Base-by-base conservation (phyloP, 352 stramenopile genomes). In the Poterioochromonas sp. region DNA sequence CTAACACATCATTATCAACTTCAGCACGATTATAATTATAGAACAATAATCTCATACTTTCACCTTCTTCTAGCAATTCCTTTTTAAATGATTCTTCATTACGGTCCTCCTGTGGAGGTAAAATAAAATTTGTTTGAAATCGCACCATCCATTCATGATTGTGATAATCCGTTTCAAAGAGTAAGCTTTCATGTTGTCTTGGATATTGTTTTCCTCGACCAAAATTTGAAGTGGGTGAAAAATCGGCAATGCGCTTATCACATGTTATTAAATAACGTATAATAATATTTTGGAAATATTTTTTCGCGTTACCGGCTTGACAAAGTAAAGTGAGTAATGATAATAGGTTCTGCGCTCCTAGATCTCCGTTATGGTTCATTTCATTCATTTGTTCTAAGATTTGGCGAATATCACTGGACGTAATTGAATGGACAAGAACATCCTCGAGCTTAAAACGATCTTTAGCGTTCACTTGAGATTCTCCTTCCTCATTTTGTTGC, bases 271-370 rank as follows among this genome's bases (percentile, higher is more conserved):
- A 26, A 15, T 26, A 26, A 58, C 47, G 47, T 26, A 35, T n/a
- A 34, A 74, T 29, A 8, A 54, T n/a, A 35, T 53, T 39, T 54
- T 74, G 65, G 40, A 74, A 74, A 54, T 58, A 35, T 40, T 54
- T 54, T 40, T 51, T 58, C 37, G 39, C 39, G 8, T 74, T 54
- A 26, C 65, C 65, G 3, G 39, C 1, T n/a, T 8, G 15, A 39
- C 65, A 74, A 37, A 74, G 41, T 1, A 54, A 8, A 34, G 12
- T 54, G 5, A 74, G 15, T n/a, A 74, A 40, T 22, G 35, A n/a
- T 26, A 74, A 37, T 2, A 74, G 35, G 18, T 74, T 32, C 12
- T 26, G 18, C 34, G 39, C 43, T 12, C 0, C 8, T n/a, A 5
- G 8, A 35, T 74, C 20, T 5, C 53, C n/a, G 40, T 35, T n/a